Base-by-base conservation (phyloP, 2,329 filamentous ascomycete species). In the Botryotinia globosa region DNA sequence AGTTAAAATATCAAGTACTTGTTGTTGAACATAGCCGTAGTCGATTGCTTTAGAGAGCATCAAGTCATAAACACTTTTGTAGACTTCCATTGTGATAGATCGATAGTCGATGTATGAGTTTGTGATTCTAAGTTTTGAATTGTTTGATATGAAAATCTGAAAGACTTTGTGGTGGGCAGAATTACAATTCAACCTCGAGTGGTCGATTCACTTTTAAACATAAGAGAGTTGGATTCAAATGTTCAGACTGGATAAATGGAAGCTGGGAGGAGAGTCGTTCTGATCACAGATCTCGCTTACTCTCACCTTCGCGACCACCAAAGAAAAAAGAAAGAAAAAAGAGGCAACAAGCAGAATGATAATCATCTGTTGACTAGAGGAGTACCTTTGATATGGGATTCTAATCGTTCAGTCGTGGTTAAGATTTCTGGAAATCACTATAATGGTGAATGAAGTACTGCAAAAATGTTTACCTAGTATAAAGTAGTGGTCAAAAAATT, bases 11-110 rank as follows among this genome's bases (percentile, higher is more conserved):
- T 56, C 64, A 5, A 32, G 25, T 2, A 67, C 64, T 54, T 67
- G 64, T 25, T 67, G 9, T 42, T 67, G 1, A 25, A 56, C n/a
- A 22, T 67, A 67, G 34, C 64, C 64, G n/a, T 67, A 67, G n/a
- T 10, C 22, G 16, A 42, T 39, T 29, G 48, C 9, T 56, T 56
- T 67, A 25, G 16, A 22, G 18, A 67, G 64, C 64, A 67, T 54
- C 29, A 16, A 2, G 16, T 56, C 25, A 16, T 56, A 67, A 7
- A 67, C 22, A 18, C 48, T 67, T 67, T 42, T 32, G 25, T 56
- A 67, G 5, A 56, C 48, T 29, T 56, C 25, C 64, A 67, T 56
- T 16, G 20, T 54, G 34, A 67, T 56, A 22, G 14, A 67, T 56
- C 34, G 1, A 54, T 32, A 9, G 5, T 22, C 48, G 25, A 2